Evolutionary conservation across 1,284 basidiomycete genomes (phyloP), one percentile per base, ranked within the genome.

Genomic region (Fomes fomentarius): DNA sequence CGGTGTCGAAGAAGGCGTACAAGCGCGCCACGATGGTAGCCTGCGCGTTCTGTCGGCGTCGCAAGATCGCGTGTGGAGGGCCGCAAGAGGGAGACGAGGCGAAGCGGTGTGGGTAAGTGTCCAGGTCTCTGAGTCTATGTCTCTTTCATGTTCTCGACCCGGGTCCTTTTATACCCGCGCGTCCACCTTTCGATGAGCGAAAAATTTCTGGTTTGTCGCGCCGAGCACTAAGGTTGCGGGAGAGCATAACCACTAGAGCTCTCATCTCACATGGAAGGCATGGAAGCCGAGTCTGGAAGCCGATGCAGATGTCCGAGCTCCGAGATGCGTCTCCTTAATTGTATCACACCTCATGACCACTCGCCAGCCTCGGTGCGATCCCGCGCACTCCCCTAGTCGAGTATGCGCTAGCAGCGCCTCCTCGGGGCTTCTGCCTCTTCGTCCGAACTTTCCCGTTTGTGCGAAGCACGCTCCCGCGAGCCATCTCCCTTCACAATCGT

Each of bases 11-110:
- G n/a, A 40, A 30, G 25, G 15, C 40, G 44, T 45, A 47, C 50
- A 56, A 47, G 26, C 56, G 56, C n/a, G 53, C 53, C n/a, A 56
- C 56, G 34, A 33, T 33, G 15, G 41, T 39, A 33, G 74, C 75
- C 2, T 77, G 76, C 55, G 67, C 65, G 48, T 76, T 75, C 60
- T 77, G 76, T 56, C 61, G 75, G 25, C 69, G 69, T 34, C 69
- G 76, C 39, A 77, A 77, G 68, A 75, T 77, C 48, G 73, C 71
- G 21, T 77, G 76, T 57, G 71, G 74, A 12, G 70, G 73, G 6
- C 71, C 73, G 33, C 45, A 60, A 24, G 66, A 64, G 44, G 69
- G 63, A 17, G 68, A 65, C 35, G 47, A 58, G 45, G 62, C 66
- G 47, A 50, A 57, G 47, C 63, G 66, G 1, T 76, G 74, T 66